Base-by-base conservation (phyloP, 768 basidiomycete species). In the Cytidiella melzeri region DNA sequence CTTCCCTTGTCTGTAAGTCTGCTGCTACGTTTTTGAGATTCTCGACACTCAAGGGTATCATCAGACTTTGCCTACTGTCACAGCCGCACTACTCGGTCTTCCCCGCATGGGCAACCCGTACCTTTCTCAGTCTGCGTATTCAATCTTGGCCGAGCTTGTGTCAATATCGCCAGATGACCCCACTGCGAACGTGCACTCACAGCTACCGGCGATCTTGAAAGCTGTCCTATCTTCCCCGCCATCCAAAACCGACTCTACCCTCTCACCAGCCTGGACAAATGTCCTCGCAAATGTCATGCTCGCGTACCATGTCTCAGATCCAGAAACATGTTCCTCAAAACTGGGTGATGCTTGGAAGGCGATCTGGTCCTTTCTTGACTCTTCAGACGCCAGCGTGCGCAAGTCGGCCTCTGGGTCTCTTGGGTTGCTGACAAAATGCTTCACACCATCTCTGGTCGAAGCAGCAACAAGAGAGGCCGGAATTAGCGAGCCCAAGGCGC, bases 51-150 rank as follows among this genome's bases (percentile, higher is more conserved):
- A 54, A 47, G 6, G 12, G 23, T 7, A 36, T 26, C 0, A 13
- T 12, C 61, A 97, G 93, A 75, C 81, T 28, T 74, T 94, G 27
- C 78, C 89, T 10, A 54, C 73, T 4, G 77, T 96, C 43, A 83
- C 83, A 19, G 73, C 77, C 18, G 69, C 80, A 19, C 79, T 98
- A 23, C 80, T 97, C 5, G 72, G 78, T 20, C 80, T 97, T 26
- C 92, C 95, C 18, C 85, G 90, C 48, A 75, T 95, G 6, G 88
- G 87, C 34, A 92, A 90, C 57, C 80, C 87, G 19, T 96, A 93
- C 64, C 76, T 99, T 38, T 87, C 94, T 1, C 85, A 93, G 65
- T 81, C 89, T 12, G 76, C 88, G 25, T 97, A 94, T 64, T 83
- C 87, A 34, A 77, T 94, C 42, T 75, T 99, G 55, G 83, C 93